Percentiles rank a stretch among this genome's conserved stretches.
Evolutionary conservation across 2,329 filamentous ascomycete genomes (phyloP).

Genomic region (Hypoxylon sp.): DNA sequence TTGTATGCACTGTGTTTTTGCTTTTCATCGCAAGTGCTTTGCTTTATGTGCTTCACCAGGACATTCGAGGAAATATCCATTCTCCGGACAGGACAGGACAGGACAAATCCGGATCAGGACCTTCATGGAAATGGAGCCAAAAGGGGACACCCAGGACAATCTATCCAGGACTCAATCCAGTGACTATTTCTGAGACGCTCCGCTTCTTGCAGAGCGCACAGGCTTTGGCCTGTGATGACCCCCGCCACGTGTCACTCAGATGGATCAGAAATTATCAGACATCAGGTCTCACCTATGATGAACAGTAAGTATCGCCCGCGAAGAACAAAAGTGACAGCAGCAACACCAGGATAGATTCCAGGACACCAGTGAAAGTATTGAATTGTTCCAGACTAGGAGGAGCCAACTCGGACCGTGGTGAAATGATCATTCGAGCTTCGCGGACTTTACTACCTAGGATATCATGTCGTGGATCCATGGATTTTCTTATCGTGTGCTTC

Average conservation of each 20-base stretch:
- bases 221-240: conserved; percentile 43
- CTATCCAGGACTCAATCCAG: conserved; percentile 40
- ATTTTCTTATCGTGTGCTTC: conserved; percentile 41
- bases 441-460: conserved; percentile 36
- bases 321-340: conserved; percentile 49
- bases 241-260: conserved; percentile 50
- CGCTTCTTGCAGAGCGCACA: conserved; percentile 38
- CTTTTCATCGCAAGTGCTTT: conserved; percentile 49
- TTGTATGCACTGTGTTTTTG: conserved; percentile 52
- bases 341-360: conserved; percentile 39
- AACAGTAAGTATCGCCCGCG: conserved; percentile 59
- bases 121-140: conserved; percentile 43
- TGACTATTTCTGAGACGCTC: conserved; percentile 48
- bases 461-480: conserved; percentile 34
- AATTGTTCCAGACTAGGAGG: conserved; percentile 29
- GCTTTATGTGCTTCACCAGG: conserved; percentile 36
- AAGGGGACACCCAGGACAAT: conserved; percentile 41
- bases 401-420: conserved; percentile 25
- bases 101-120: conserved; percentile 44
- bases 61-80: conserved; percentile 35
- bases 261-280: conserved; percentile 45
- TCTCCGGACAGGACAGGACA: conserved; percentile 41
- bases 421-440: conserved; percentile 34
- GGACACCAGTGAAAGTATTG: conserved; percentile 38
- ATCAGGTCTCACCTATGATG: conserved; percentile 20